A percentile compares a stretch with the other conserved stretches of the same genome.
Evolutionary conservation across 106 monocot genomes (phyloP).

Genomic region (Phalaenopsis aphrodite): DNA sequence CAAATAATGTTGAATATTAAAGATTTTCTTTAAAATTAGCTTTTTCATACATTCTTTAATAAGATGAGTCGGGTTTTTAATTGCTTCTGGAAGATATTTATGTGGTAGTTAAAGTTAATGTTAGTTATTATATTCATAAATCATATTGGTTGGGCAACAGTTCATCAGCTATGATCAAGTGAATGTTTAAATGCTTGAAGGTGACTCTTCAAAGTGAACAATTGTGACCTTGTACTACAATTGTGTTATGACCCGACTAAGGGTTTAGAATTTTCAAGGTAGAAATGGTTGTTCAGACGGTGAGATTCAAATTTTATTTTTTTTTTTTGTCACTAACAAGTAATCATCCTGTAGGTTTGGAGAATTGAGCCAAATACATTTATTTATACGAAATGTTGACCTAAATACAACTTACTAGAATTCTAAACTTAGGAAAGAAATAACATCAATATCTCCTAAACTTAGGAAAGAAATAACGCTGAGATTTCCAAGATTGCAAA

Average conservation of each 20-base stretch:
- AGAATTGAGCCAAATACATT: too few relatives aligned
- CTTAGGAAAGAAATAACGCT: too few relatives aligned
- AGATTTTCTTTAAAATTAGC: background rate
- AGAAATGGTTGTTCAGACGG: too few relatives aligned
- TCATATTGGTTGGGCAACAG: background rate
- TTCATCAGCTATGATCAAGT: background rate
- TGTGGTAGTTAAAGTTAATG: background rate
- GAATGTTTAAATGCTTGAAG: background rate
- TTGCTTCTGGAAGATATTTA: background rate
- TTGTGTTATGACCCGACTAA: background rate
- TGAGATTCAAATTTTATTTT: too few relatives aligned
- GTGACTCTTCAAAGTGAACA: background rate
- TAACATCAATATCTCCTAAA: too few relatives aligned
- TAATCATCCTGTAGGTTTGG: too few relatives aligned
- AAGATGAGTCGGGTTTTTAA: background rate
- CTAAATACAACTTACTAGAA: too few relatives aligned
- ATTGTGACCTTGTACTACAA: background rate
- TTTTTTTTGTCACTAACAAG: too few relatives aligned
- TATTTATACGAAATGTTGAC: too few relatives aligned
- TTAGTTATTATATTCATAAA: background rate
- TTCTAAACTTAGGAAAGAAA: too few relatives aligned
- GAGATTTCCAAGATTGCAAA: too few relatives aligned
- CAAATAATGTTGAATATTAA: background rate
- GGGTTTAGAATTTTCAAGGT: too few relatives aligned
- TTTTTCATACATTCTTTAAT: background rate